phyloP scores from a whole-genome alignment of 345 rosid genomes.

The Eutrema yunnanense region DNA sequence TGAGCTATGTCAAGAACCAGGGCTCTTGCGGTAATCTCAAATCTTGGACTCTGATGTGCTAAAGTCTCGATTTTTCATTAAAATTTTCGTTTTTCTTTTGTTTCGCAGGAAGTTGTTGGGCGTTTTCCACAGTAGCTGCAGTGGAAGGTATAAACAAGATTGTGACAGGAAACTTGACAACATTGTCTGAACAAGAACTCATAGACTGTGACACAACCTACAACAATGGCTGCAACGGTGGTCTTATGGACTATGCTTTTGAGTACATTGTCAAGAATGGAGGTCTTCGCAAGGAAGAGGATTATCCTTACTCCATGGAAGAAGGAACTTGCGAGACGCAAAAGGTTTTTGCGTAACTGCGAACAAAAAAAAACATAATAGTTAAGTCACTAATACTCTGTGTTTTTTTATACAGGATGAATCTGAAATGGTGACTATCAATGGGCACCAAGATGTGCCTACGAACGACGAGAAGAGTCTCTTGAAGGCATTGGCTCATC shows the following conservation, averaged over 20 bases:
- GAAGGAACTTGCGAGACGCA: constrained; percentile 51
- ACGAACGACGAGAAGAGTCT: constrained; percentile 51
- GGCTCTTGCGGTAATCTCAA: constrained; percentile 60
- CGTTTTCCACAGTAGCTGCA: constrained; percentile 82
- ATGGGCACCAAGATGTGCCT: constrained; percentile 66
- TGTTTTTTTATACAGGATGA: constrained; percentile 38
- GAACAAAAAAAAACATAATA: neutral
- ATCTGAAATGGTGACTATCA: constrained; percentile 51
- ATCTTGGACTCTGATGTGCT: neutral
- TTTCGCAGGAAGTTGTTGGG: constrained; percentile 88
- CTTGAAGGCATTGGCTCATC: constrained; percentile 68
- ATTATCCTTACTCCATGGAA: constrained; percentile 66
- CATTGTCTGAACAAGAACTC: constrained; percentile 85
- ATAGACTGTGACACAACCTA: constrained; percentile 65
- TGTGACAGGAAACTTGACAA: constrained; percentile 57
- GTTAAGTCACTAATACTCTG: neutral
- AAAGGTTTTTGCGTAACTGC: constrained; percentile 33
- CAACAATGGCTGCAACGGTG: constrained; percentile 88
- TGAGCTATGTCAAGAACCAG: constrained; percentile 70
- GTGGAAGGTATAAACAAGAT: constrained; percentile 86
- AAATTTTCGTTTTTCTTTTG: neutral
- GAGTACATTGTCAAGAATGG: constrained; percentile 61
- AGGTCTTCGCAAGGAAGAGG: constrained; percentile 71
- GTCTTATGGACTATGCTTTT: constrained; percentile 87
- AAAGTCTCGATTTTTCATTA: neutral